These are phyloP conservation scores for Carex pumila DNA, from an alignment of 176 grass and related monocot genomes.

Conservation along the genomic window DNA sequence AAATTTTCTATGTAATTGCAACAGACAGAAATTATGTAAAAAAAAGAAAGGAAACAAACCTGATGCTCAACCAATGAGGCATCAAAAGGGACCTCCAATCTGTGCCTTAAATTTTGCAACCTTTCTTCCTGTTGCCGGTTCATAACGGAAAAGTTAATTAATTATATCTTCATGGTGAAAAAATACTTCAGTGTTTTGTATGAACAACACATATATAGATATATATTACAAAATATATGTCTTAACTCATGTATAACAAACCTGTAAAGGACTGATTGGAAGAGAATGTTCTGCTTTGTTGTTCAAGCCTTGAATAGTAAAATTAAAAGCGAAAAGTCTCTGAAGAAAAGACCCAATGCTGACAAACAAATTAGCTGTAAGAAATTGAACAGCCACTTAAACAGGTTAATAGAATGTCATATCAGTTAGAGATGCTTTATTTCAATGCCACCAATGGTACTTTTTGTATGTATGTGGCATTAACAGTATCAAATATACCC, in stretches of 20 bases:
- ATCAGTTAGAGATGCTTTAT: not conserved
- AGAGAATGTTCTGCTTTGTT: not conserved
- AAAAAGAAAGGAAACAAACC: constrained; percentile 21
- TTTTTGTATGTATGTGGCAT: not conserved
- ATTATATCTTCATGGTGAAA: not conserved
- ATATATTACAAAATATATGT: not conserved
- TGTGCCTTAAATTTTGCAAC: constrained; percentile 56
- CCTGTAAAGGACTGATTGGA: constrained; percentile 9
- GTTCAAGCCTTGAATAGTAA: constrained; percentile 11
- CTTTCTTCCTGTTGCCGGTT: constrained; percentile 51
- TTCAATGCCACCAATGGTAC: not conserved
- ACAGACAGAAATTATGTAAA: not conserved
- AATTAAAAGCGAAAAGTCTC: not conserved
- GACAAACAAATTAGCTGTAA: constrained; percentile 14
- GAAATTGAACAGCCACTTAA: not conserved
- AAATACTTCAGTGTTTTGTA: not conserved
- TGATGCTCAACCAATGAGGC: constrained; percentile 46
- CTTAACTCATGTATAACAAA: not conserved
- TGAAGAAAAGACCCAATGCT: constrained; percentile 16
- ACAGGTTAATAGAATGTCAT: not conserved
- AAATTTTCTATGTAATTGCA: not conserved
- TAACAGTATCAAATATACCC: not conserved
- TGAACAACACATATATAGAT: not conserved
- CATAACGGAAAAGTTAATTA: not conserved
- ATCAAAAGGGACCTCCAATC: constrained; percentile 62